Base-by-base conservation (phyloP, 768 basidiomycete species). In the Russula vinacea region DNA sequence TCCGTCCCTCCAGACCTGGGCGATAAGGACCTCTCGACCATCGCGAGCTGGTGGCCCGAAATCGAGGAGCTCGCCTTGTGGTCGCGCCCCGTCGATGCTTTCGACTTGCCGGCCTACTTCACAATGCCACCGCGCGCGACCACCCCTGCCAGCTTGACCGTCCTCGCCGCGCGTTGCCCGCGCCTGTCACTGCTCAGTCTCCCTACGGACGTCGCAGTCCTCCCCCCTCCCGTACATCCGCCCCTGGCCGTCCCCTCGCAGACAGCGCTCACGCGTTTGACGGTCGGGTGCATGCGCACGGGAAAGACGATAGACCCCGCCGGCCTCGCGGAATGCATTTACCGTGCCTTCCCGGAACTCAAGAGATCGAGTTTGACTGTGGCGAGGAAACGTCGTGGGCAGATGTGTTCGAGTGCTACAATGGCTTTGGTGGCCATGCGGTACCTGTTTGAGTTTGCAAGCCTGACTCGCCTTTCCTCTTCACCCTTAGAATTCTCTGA, bases 31-130 rank as follows among this genome's bases (percentile, higher is more conserved):
- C 40, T 75, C 8, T 71, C 61, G 13, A 33, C 54, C 29, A 56
- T 75, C 51, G 70, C 71, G 16, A 49, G 59, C 55, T 74, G 74
- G 73, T 75, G 74, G 74, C 71, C 73, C 4, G 55, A 37, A 17
- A 62, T 75, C 44, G 66, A 70, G 62, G 68, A 70, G 16, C 68
- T 75, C 44, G 54, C 64, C 47, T 68, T 75, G 13, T 71, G 72
- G 40, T 67, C 68, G 32, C 68, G 66, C 26, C 68, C 68, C 19
- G 42, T 64, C 52, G 68, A 69, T 26, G 56, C 62, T 6, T 69
- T 69, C 45, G 66, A 69, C 56, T 49, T 58, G 7, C 66, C 68
- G 0, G 52, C 66, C 16, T 69, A 67, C 60, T 67, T 67, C 66
- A 67, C 69, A 52, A 16, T 40, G 10, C 67, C 60, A 44, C 64